Conservation (phyloP, 2,329 filamentous ascomycete species). For the Pleoardoris graminearum region DNA sequence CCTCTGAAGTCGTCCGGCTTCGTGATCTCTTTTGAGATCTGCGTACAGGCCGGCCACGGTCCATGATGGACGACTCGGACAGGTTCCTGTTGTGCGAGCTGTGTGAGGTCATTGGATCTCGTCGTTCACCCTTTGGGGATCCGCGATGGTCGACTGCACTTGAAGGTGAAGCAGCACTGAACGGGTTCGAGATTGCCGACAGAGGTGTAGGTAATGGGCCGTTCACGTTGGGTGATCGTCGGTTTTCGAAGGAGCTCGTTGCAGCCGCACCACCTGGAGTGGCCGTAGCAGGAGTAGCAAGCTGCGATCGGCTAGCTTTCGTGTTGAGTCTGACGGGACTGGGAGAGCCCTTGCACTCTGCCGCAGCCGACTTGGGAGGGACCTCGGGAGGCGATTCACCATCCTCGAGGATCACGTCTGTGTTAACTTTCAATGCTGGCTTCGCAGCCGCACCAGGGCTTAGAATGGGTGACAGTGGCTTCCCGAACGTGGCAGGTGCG, state of each 20-base stretch:
- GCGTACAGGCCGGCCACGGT: constrained; percentile 42
- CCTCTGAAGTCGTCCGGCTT: constrained; percentile 40
- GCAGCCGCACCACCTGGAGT: constrained; percentile 31
- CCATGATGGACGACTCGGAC: constrained; percentile 46
- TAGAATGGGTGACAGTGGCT: constrained; percentile 39
- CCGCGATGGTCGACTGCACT: constrained; percentile 29
- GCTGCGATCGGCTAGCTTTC: constrained; percentile 38
- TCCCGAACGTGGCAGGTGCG: constrained; percentile 13
- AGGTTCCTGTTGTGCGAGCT: constrained; percentile 38
- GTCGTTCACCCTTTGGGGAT: constrained; percentile 39
- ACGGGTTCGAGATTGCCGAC: constrained; percentile 37
- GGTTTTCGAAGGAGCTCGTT: constrained; percentile 31
- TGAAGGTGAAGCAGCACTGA: constrained; percentile 35
- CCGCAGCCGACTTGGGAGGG: constrained; percentile 43
- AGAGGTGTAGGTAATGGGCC: constrained; percentile 34
- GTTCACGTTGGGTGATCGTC: constrained; percentile 38
- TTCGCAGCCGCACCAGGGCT: constrained; percentile 37
- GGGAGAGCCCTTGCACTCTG: constrained; percentile 41
- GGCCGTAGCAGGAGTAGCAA: constrained; percentile 34
- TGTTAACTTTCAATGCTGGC: constrained; percentile 40
- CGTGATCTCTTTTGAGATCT: constrained; percentile 37
- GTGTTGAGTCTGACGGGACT: constrained; percentile 35
- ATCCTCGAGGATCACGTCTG: constrained; percentile 22
- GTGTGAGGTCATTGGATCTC: constrained; percentile 32
- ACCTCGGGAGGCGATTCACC: constrained; percentile 39